These are phyloP conservation scores for Colletotrichum tropicicola DNA, from an alignment of 2,329 filamentous ascomycete species.

Conservation along the genomic window DNA sequence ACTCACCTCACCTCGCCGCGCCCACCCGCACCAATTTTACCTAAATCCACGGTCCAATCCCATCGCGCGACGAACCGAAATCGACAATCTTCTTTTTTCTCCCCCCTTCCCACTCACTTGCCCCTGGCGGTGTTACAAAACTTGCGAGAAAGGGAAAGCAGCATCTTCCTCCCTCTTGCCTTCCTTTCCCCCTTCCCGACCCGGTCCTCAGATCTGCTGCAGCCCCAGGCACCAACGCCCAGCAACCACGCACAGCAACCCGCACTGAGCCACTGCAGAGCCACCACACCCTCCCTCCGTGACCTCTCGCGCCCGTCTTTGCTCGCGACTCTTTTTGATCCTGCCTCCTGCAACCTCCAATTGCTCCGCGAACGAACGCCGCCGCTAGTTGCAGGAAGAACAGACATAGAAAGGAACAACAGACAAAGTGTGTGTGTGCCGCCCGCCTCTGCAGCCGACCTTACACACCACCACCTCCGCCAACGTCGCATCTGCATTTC, in stretches of 20 bases:
- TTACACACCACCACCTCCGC: background rate
- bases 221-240: background rate
- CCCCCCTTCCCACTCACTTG: constrained; percentile 7
- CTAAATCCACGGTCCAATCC: constrained; percentile 29
- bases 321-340: no score
- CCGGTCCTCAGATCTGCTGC: constrained; percentile 3
- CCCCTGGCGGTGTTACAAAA: constrained; percentile 23
- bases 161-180: constrained; percentile 9
- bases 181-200: constrained; percentile 15
- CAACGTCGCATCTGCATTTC: background rate
- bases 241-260: no score
- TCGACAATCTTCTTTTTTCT: constrained; percentile 19
- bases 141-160: background rate
- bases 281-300: no score
- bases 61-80: constrained; percentile 22
- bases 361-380: background rate
- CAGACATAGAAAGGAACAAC: background rate
- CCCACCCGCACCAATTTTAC: constrained; percentile 27
- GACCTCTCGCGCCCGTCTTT: no score
- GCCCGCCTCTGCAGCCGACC: background rate
- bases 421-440: background rate
- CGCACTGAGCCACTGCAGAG: no score
- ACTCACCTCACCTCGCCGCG: constrained; percentile 6
- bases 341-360: background rate
- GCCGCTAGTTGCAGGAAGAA: background rate